Evolutionary conservation across 2,329 filamentous ascomycete genomes (phyloP).

Genomic region (Claviceps africana): DNA sequence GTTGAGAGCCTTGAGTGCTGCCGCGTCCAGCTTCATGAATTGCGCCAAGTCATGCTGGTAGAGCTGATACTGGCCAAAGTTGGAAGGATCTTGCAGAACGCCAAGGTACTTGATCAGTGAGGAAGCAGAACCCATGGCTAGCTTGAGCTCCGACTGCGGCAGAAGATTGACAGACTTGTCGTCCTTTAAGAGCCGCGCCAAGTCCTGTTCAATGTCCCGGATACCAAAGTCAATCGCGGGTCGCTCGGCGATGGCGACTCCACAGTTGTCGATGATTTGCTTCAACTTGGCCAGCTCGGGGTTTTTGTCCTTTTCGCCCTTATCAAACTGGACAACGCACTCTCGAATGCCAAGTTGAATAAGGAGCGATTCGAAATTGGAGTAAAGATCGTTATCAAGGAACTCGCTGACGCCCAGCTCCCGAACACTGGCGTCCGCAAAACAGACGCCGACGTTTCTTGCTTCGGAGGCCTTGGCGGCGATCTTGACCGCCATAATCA

Average conservation of each 20-base stretch:
- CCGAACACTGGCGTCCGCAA: constrained; percentile 89
- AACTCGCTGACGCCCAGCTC: constrained; percentile 97
- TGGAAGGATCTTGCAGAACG: constrained; percentile 77
- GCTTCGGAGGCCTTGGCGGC: constrained; percentile 76
- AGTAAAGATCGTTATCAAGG: constrained; percentile 96
- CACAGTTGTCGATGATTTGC: constrained; percentile 83
- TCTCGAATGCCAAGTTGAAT: constrained; percentile 95
- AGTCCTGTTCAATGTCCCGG: constrained; percentile 90
- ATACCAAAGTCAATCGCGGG: constrained; percentile 64
- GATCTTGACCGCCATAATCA: constrained; percentile 90
- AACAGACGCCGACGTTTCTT: constrained; percentile 83
- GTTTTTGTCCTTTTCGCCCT: constrained; percentile 70
- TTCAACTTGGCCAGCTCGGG: constrained; percentile 76
- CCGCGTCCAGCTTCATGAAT: constrained; percentile 96
- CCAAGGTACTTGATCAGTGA: constrained; percentile 90
- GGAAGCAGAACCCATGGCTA: constrained; percentile 90
- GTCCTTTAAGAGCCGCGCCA: constrained; percentile 75
- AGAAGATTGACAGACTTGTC: constrained; percentile 64
- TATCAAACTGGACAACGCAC: constrained; percentile 72
- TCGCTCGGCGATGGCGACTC: constrained; percentile 76
- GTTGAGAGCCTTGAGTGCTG: constrained; percentile 85
- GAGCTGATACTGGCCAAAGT: constrained; percentile 92
- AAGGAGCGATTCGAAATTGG: constrained; percentile 89
- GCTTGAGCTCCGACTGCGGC: constrained; percentile 81
- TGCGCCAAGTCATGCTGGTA: constrained; percentile 95